Conservation (phyloP, 169 alveolate species). For the Toxoplasma gondii region DNA sequence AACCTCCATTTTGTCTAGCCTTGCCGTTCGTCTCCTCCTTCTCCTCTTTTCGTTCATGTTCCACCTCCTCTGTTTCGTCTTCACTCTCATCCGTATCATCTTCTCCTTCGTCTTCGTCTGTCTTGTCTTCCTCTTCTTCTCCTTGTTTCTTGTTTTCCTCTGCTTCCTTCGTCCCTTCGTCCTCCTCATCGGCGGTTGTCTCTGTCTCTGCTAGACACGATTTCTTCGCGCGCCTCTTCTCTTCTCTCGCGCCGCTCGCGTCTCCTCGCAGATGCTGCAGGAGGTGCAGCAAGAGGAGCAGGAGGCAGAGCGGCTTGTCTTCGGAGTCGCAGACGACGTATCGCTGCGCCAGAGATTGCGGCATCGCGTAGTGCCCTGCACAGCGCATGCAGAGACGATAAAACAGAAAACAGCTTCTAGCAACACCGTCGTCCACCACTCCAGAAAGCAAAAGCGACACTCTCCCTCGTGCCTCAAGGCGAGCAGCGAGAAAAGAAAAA, state of each 20-base stretch:
- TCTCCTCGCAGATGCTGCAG: background rate
- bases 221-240: background rate
- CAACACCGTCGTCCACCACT: too few species aligned
- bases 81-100: too few species aligned
- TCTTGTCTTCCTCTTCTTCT: background rate
- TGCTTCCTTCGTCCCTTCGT: background rate
- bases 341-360: constrained; percentile 43
- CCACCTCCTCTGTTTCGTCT: background rate
- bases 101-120: background rate
- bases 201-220: background rate
- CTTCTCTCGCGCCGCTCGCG: background rate
- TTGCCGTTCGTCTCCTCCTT: background rate
- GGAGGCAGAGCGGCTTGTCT: constrained; percentile 46
- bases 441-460: too few species aligned
- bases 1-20: background rate
- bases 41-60: background rate
- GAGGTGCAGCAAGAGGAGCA: constrained; percentile 23
- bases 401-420: background rate
- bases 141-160: background rate
- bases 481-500: too few species aligned
- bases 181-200: background rate
- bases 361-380: constrained; percentile 22
- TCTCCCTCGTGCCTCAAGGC: too few species aligned
- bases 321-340: constrained; percentile 43
- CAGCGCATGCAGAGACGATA: background rate